Evolutionary conservation across 345 rosid genomes (phyloP).

Genomic region (Theobroma cacao): DNA sequence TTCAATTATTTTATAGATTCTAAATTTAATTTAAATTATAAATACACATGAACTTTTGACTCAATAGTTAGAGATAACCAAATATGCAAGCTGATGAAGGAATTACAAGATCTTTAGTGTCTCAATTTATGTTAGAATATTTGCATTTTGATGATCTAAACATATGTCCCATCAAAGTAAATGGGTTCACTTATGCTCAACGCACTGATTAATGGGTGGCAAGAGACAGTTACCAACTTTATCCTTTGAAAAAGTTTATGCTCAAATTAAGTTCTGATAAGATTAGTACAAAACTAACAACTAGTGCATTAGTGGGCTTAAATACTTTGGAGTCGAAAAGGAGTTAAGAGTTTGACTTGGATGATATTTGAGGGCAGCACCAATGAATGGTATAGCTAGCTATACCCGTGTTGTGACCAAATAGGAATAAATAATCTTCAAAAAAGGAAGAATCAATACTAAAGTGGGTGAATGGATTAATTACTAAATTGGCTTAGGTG

Average conservation of each 20-base stretch:
- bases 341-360: background rate
- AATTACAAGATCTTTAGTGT: background rate
- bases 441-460: background rate
- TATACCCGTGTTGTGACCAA: background rate
- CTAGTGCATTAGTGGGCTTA: background rate
- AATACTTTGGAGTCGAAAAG: too few relatives aligned
- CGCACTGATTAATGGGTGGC: background rate
- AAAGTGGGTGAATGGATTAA: background rate
- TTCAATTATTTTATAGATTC: too few relatives aligned
- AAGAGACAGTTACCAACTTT: background rate
- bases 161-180: background rate
- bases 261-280: background rate
- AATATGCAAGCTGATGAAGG: background rate
- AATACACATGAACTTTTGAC: too few relatives aligned
- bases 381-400: background rate
- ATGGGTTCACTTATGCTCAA: background rate
- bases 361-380: background rate
- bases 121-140: background rate
- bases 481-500: background rate
- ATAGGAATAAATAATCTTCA: background rate
- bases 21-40: too few relatives aligned
- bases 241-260: background rate
- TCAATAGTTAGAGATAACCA: too few relatives aligned
- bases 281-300: background rate
- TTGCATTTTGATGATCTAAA: background rate